Evolutionary conservation across 2,329 filamentous ascomycete genomes (phyloP).

Genomic region (Colletotrichum sp.): DNA sequence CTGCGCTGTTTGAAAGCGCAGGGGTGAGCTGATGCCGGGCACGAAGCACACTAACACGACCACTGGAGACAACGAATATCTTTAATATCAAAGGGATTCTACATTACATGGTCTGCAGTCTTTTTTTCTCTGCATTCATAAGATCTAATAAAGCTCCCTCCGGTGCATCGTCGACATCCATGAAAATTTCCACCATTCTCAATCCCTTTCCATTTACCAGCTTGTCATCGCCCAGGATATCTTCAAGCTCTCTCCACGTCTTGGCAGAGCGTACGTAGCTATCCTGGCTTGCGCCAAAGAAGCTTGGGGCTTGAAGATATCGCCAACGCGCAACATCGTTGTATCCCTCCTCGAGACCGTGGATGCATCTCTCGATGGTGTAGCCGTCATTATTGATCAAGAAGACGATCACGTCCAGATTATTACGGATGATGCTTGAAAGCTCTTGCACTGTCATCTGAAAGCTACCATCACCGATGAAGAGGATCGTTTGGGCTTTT

Average conservation of each 20-base stretch:
- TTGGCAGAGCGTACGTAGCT: slow-evolving; percentile 38
- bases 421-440: slow-evolving; percentile 63
- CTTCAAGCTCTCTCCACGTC: slow-evolving; percentile 50
- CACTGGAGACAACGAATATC: background rate
- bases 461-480: slow-evolving; percentile 69
- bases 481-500: slow-evolving; percentile 56
- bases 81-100: background rate
- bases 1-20: background rate
- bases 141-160: background rate
- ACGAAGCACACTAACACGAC: background rate
- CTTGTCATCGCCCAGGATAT: slow-evolving; percentile 29
- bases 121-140: background rate
- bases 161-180: slow-evolving; percentile 23
- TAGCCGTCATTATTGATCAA: slow-evolving; percentile 66
- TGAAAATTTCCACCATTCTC: slow-evolving; percentile 36
- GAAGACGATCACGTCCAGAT: slow-evolving; percentile 51
- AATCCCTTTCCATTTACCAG: slow-evolving; percentile 27
- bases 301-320: slow-evolving; percentile 51
- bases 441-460: slow-evolving; percentile 72
- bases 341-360: slow-evolving; percentile 57
- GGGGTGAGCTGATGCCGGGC: background rate
- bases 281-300: slow-evolving; percentile 46
- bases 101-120: background rate
- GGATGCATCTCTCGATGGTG: slow-evolving; percentile 62
- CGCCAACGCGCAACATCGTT: slow-evolving; percentile 61